phyloP scores from a whole-genome alignment of 2,329 filamentous ascomycete genomes.

The Mycogone perniciosa region DNA sequence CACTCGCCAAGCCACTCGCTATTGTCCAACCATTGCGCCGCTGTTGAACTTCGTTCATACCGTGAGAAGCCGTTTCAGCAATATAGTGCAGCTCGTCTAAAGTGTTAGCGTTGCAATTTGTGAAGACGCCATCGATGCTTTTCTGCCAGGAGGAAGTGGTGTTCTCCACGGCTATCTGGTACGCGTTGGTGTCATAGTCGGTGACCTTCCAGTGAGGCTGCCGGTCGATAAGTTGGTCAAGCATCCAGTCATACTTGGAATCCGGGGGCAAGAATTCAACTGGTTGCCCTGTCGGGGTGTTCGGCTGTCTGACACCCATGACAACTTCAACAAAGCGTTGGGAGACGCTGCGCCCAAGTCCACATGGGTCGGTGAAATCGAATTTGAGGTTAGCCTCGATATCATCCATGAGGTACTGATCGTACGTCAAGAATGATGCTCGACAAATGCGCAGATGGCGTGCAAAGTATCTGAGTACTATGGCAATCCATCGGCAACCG shows the following conservation, averaged over 20 bases:
- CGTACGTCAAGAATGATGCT: conserved; percentile 39
- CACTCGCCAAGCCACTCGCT: conserved; percentile 24
- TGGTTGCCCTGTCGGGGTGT: conserved; percentile 24
- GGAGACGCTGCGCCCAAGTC: conserved; percentile 33
- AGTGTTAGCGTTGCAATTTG: conserved; percentile 37
- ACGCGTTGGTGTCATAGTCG: conserved; percentile 32
- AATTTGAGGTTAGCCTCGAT: conserved; percentile 25
- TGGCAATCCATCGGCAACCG: conserved; percentile 37
- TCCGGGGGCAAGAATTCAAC: conserved; percentile 30
- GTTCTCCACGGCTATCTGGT: conserved; percentile 33
- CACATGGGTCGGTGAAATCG: conserved; percentile 37
- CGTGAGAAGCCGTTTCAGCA: conserved; percentile 37
- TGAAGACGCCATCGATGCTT: conserved; percentile 39
- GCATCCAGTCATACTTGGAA: conserved; percentile 20
- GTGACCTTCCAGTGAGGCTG: conserved; percentile 21
- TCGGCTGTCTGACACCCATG: conserved; percentile 34
- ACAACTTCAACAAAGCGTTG: conserved; percentile 43
- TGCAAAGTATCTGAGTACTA: conserved; percentile 30
- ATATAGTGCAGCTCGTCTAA: conserved; percentile 40
- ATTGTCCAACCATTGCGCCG: conserved; percentile 25
- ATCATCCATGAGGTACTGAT: conserved; percentile 32
- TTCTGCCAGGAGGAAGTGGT: conserved; percentile 36
- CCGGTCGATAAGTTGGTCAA: conserved; percentile 21
- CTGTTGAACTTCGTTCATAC: conserved; percentile 37
- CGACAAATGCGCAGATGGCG: conserved; percentile 36